phyloP scores from a whole-genome alignment of 169 alveolate species.

The Plasmodium sp. region DNA sequence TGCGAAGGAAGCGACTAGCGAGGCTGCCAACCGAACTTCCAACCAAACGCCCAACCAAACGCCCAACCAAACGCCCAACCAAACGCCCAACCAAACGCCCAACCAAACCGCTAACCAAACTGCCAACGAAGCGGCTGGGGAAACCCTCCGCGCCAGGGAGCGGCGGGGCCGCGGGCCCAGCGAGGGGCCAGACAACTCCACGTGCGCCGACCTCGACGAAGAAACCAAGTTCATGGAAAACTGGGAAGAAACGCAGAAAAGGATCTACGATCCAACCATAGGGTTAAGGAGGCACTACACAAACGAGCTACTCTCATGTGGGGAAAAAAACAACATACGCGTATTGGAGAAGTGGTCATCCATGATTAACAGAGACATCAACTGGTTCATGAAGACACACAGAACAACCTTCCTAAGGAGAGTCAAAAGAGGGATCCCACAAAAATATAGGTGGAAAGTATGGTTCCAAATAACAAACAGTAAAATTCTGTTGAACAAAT shows the following conservation, averaged over 20 bases:
- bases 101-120: not conserved
- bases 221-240: constrained; percentile 46
- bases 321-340: constrained; percentile 59
- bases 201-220: not conserved
- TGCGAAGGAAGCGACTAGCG: not conserved
- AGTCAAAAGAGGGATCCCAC: constrained; percentile 81
- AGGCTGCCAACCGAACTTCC: not conserved
- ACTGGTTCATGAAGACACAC: constrained; percentile 76
- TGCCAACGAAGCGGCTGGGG: not conserved
- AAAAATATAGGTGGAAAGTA: constrained; percentile 79
- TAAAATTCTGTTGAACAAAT: constrained; percentile 22
- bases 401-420: constrained; percentile 78
- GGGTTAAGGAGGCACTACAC: constrained; percentile 66
- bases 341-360: constrained; percentile 77
- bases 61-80: too few relatives aligned
- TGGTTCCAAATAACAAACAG: constrained; percentile 75
- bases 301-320: constrained; percentile 65
- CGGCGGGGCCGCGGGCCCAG: not conserved
- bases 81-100: not conserved
- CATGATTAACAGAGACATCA: constrained; percentile 76
- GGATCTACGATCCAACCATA: constrained; percentile 57
- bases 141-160: not conserved
- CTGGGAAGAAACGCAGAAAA: constrained; percentile 38
- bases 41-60: too few relatives aligned
- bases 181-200: not conserved